A percentile compares a stretch with the other conserved stretches of the same genome.
phyloP scores from a whole-genome alignment of 2,329 filamentous ascomycete species.

The Cercospora zeina region DNA sequence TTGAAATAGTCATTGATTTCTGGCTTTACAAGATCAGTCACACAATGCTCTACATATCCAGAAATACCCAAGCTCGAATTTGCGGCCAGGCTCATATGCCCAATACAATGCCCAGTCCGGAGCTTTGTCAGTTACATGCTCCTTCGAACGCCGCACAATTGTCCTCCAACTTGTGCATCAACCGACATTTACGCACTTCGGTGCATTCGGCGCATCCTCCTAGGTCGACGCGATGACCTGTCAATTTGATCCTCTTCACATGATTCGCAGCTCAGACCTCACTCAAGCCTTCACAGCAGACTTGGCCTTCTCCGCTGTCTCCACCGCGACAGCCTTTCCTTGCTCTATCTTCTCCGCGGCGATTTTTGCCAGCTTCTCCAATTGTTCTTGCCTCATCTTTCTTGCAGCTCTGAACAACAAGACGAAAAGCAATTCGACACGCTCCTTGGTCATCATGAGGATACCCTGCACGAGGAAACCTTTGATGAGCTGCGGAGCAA shows the following conservation, averaged over 20 bases:
- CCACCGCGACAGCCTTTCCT: conserved; percentile 27
- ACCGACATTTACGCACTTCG: background rate
- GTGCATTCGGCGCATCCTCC: background rate
- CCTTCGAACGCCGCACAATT: conserved; percentile 10
- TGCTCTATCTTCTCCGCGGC: conserved; percentile 61
- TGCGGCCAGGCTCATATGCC: background rate
- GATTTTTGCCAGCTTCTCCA: conserved; percentile 65
- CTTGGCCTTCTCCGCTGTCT: conserved; percentile 12
- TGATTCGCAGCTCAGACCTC: background rate
- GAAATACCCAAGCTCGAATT: conserved; percentile 12
- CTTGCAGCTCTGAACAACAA: conserved; percentile 80
- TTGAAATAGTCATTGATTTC: conserved; percentile 6
- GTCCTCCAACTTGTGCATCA: background rate
- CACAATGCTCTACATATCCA: conserved; percentile 31
- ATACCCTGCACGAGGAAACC: conserved; percentile 91
- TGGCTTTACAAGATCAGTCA: conserved; percentile 32
- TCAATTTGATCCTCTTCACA: background rate
- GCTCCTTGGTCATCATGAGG: conserved; percentile 98
- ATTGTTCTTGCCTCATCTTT: conserved; percentile 66
- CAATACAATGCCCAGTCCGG: conserved; percentile 8
- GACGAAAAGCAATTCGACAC: conserved; percentile 86
- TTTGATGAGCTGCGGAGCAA: conserved; percentile 89
- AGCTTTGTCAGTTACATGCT: conserved; percentile 6
- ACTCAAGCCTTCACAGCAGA: conserved; percentile 4
- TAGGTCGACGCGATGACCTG: background rate